These are phyloP conservation scores for Mallotus repandus DNA, from an alignment of 441 rosid genomes.

Conservation along the genomic window DNA sequence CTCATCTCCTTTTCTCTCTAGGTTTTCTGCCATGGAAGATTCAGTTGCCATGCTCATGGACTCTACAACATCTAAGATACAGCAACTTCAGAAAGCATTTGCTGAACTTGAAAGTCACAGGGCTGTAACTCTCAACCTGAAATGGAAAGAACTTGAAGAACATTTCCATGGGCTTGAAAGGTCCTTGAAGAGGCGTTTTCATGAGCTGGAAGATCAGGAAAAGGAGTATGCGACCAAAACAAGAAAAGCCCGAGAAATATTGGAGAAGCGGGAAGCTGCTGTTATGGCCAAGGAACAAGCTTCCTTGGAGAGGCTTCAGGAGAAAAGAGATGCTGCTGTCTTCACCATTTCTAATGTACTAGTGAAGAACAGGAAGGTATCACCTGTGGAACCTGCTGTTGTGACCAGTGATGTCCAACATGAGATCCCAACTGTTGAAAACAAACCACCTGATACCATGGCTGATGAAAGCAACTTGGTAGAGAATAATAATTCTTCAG, in stretches of 20 bases:
- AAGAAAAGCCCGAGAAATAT: constrained; percentile 62
- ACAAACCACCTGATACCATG: constrained; percentile 43
- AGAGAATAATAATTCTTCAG: constrained; percentile 45
- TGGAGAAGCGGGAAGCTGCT: constrained; percentile 74
- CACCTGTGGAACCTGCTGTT: constrained; percentile 41
- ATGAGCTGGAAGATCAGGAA: constrained; percentile 94
- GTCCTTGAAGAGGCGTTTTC: constrained; percentile 94
- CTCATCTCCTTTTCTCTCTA: constrained; percentile 15
- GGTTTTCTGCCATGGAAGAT: constrained; percentile 62
- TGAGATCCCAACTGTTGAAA: constrained; percentile 33
- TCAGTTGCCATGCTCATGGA: constrained; percentile 76
- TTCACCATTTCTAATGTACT: constrained; percentile 57
- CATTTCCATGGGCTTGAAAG: constrained; percentile 97
- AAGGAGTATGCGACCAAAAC: constrained; percentile 73
- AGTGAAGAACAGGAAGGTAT: constrained; percentile 53
- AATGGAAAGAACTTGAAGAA: constrained; percentile 96
- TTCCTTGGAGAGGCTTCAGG: constrained; percentile 71
- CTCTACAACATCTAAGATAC: constrained; percentile 84
- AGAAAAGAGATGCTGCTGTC: constrained; percentile 85
- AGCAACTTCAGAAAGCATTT: constrained; percentile 97
- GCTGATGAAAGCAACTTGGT: constrained; percentile 48
- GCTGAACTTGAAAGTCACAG: constrained; percentile 95
- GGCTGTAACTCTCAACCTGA: constrained; percentile 80
- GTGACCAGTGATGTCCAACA: constrained; percentile 40
- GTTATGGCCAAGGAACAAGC: constrained; percentile 77